A percentile compares a stretch with the other conserved stretches of the same genome.
Conservation (phyloP, 352 stramenopile species). For the Pythium biforme region DNA sequence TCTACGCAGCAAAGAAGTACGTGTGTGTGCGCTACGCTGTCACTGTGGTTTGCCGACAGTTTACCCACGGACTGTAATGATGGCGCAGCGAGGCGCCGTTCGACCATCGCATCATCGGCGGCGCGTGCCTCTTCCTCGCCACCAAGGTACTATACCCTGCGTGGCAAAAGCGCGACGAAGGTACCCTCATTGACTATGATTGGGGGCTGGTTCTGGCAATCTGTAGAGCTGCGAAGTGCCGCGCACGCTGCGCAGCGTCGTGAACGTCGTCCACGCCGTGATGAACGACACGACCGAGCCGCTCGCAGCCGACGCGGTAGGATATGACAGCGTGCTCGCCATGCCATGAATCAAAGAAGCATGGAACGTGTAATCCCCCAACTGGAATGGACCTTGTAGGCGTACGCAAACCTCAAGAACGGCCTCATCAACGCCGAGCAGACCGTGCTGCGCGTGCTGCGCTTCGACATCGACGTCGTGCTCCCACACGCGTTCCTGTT, state of each 20-base stretch:
- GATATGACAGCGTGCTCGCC: not conserved
- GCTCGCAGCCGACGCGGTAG: slow-evolving; percentile 36
- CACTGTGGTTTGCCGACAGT: too few relatives aligned
- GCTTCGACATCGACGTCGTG: slow-evolving; percentile 47
- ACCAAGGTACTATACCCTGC: slow-evolving; percentile 31
- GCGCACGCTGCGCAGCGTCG: slow-evolving; percentile 45
- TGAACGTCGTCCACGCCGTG: slow-evolving; percentile 48
- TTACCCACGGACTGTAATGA: too few relatives aligned
- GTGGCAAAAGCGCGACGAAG: too few relatives aligned
- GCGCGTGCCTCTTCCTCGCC: slow-evolving; percentile 30
- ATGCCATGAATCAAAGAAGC: not conserved
- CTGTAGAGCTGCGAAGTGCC: slow-evolving; percentile 43
- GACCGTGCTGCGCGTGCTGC: slow-evolving; percentile 43
- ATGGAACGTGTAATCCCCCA: slow-evolving; percentile 5
- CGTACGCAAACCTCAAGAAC: slow-evolving; percentile 45
- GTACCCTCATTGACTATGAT: too few relatives aligned
- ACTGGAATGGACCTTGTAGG: slow-evolving; percentile 27
- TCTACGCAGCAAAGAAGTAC: slow-evolving; percentile 19
- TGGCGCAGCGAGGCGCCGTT: slow-evolving; percentile 11
- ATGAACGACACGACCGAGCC: slow-evolving; percentile 28
- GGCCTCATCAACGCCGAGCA: slow-evolving; percentile 53
- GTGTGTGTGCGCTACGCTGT: too few relatives aligned
- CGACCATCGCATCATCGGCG: slow-evolving; percentile 22
- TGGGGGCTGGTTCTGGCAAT: too few relatives aligned
- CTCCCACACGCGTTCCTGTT: slow-evolving; percentile 38